Evolutionary conservation across 805 yeast species (phyloP).

Genomic region (Candida ortonii): DNA sequence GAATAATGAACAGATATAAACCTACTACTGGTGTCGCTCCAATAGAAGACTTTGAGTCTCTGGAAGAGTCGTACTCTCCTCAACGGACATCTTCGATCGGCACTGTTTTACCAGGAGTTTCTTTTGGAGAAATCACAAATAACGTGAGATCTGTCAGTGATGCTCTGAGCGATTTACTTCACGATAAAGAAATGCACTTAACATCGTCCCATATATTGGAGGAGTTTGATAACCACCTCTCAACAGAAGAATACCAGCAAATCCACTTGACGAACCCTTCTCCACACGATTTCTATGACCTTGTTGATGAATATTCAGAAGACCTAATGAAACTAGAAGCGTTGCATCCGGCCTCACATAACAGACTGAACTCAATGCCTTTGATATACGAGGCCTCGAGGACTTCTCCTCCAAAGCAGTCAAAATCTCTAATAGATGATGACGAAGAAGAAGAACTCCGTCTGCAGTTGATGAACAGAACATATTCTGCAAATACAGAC

Average conservation of each 20-base stretch:
- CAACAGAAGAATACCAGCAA: not conserved
- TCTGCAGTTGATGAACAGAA: constrained; percentile 1
- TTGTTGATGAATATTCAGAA: constrained; percentile 34
- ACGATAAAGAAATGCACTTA: constrained; percentile 1
- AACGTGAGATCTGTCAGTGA: constrained; percentile 8
- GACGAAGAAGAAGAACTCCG: constrained; percentile 11
- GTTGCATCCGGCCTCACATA: constrained; percentile 7
- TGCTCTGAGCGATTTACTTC: constrained; percentile 9
- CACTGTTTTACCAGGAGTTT: too few species aligned
- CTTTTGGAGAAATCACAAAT: too few species aligned
- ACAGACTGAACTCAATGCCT: constrained; percentile 15
- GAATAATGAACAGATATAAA: too few species aligned
- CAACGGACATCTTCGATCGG: too few species aligned
- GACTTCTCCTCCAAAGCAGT: constrained; percentile 1
- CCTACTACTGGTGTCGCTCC: too few species aligned
- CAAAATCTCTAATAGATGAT: constrained; percentile 12
- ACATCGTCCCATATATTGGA: constrained; percentile 8
- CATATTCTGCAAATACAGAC: not conserved
- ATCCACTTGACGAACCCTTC: not conserved
- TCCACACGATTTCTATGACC: constrained; percentile 7
- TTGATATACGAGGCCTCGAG: constrained; percentile 9
- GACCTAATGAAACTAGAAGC: constrained; percentile 37
- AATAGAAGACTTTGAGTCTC: too few species aligned
- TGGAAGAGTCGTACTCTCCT: too few species aligned
- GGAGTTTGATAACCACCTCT: constrained; percentile 4